phyloP scores from a whole-genome alignment of 495 filamentous ascomycete species.

The Letharia lupina region DNA sequence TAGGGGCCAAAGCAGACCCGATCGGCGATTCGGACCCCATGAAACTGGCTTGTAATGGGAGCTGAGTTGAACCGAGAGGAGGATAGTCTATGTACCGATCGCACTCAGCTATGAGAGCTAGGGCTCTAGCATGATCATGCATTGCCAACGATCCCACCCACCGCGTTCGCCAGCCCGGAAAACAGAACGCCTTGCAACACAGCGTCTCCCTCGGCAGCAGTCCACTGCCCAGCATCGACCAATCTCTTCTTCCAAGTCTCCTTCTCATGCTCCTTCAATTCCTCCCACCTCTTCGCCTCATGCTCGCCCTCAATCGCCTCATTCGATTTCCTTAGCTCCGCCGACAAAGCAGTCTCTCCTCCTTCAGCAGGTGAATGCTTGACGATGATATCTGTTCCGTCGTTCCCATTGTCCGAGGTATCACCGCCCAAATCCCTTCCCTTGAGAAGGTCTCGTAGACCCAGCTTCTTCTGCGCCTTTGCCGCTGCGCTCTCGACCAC shows the following conservation, averaged over 20 bases:
- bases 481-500: background rate
- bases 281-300: conserved; percentile 54
- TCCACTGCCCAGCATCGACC: conserved; percentile 63
- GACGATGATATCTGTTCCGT: conserved; percentile 15
- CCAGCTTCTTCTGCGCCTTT: conserved; percentile 10
- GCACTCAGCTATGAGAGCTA: background rate
- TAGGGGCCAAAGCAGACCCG: too few species aligned
- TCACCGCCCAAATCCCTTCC: conserved; percentile 15
- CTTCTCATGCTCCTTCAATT: conserved; percentile 50
- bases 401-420: conserved; percentile 15
- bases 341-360: conserved; percentile 25
- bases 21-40: too few species aligned
- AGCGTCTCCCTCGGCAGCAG: conserved; percentile 59
- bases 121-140: background rate
- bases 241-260: conserved; percentile 61
- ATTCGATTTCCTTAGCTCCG: conserved; percentile 3
- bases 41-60: background rate
- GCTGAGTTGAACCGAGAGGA: background rate
- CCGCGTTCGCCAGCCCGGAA: conserved; percentile 51
- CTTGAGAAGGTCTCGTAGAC: conserved; percentile 21
- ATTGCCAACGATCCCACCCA: conserved; percentile 41
- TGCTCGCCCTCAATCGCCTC: conserved; percentile 23
- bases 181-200: conserved; percentile 71
- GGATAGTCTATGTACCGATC: background rate
- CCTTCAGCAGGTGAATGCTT: conserved; percentile 23